These are phyloP conservation scores for Fraxinus nigra DNA, from an alignment of 305 asterid species.

Conservation along the genomic window DNA sequence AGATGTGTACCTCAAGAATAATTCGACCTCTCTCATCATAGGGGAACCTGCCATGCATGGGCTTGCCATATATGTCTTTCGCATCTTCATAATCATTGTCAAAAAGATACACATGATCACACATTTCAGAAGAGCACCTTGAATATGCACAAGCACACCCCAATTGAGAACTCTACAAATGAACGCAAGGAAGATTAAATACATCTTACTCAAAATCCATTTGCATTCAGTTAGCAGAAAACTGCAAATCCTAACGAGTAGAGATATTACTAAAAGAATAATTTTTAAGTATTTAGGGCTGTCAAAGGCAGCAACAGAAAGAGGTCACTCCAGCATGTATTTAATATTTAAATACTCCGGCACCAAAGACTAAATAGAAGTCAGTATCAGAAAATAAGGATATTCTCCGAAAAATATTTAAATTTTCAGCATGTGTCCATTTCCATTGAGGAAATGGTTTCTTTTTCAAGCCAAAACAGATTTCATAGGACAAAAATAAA, in stretches of 20 bases:
- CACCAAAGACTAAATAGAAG: neutral
- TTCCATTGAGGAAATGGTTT: neutral
- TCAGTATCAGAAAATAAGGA: neutral
- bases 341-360: neutral
- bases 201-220: slow-evolving; percentile 12
- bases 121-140: slow-evolving; percentile 63
- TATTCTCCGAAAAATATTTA: neutral
- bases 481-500: neutral
- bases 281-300: neutral
- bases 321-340: neutral
- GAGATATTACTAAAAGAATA: neutral
- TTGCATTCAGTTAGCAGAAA: slow-evolving; percentile 13
- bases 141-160: slow-evolving; percentile 79
- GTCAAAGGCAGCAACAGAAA: neutral
- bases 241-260: neutral
- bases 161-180: slow-evolving; percentile 71
- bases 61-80: slow-evolving; percentile 77
- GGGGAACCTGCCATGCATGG: slow-evolving; percentile 92
- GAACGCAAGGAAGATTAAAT: slow-evolving; percentile 13
- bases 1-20: slow-evolving; percentile 71
- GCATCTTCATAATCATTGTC: slow-evolving; percentile 93
- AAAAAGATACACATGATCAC: slow-evolving; percentile 92
- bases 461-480: neutral
- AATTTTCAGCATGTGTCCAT: neutral
- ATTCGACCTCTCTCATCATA: slow-evolving; percentile 93